Evolutionary conservation across 352 stramenopile genomes (phyloP), one percentile per base, ranked within the genome.

Genomic region (Phytophthora foliorum): DNA sequence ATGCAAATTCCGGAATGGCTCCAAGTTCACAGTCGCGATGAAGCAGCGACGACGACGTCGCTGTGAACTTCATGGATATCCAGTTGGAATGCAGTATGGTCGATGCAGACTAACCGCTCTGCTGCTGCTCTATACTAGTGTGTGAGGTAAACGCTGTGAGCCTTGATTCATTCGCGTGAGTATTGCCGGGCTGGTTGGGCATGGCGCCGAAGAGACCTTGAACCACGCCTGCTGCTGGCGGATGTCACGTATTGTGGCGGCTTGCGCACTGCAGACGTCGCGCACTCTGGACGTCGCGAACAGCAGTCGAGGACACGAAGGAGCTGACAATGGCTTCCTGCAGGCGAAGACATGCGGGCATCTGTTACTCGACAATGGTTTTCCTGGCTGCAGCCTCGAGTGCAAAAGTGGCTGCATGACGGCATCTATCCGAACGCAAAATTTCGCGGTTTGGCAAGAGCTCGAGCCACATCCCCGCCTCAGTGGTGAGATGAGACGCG

Each of bases 181-280:
- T 38, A 49, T n/a, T 59, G 41, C 39, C 8, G 48, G 21, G 11
- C 14, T 58, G 32, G n/a, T 24, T 58, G 52, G 39, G 39, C 48
- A 16, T 39, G 17, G 32, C 19, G 4, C 6, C 22, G 44, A 19
- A 39, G 42, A 38, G 44, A 44, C 45, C 17, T 65, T 57, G 45
- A 57, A 34, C 19, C 24, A 8, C 19, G 34, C 57, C 45, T 57
- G 57, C 45, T 57, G 57, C 44, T 56, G 56, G 44, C 21, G 32
- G 57, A 42, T 50, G 57, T 57, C 57, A 56, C 32, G 46, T 52
- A 65, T 57, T 50, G 27, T n/a, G 27, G 27, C 27, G 2, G 27
- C 27, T 4, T 31, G 27, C 27, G 11, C 7, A 6, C 34, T 17
- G 34, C 34, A 17, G 34, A 39, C 14, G 34, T 34, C 29, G 8